Percentiles rank a stretch among this genome's conserved stretches.
These are phyloP conservation scores for Entomortierella lignicola DNA, from an alignment of 192 early-diverging fungal genomes.

Conservation along the genomic window DNA sequence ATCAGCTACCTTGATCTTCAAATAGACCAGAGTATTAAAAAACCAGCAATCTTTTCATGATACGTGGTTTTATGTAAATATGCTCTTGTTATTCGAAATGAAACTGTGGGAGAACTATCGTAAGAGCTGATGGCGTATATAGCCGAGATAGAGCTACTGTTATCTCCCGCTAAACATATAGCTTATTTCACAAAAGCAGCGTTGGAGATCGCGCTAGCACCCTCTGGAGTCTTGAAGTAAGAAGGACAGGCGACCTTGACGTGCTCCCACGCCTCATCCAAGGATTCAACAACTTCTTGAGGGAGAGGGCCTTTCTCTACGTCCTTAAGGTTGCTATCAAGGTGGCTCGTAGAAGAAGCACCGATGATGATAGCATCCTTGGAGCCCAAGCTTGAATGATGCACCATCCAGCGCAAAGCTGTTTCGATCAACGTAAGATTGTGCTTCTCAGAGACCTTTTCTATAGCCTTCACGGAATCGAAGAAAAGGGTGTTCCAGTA, in stretches of 20 bases:
- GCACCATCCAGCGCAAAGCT: constrained; percentile 53
- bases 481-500: constrained; percentile 61
- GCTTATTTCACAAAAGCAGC: not conserved
- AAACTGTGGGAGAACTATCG: too few species aligned
- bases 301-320: constrained; percentile 65
- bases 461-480: constrained; percentile 57
- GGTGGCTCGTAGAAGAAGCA: constrained; percentile 43
- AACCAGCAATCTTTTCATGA: too few species aligned
- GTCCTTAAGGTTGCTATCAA: constrained; percentile 58
- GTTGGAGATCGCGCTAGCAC: not conserved
- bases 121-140: too few species aligned
- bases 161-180: too few species aligned
- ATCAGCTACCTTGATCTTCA: too few species aligned
- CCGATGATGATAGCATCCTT: constrained; percentile 43
- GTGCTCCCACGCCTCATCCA: constrained; percentile 65
- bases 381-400: constrained; percentile 40
- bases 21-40: too few species aligned
- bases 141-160: too few species aligned
- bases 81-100: too few species aligned
- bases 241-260: constrained; percentile 37
- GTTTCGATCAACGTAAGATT: constrained; percentile 35
- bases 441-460: constrained; percentile 18
- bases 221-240: not conserved
- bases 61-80: too few species aligned
- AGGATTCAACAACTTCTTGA: constrained; percentile 56